Evolutionary conservation across 1,284 basidiomycete genomes (phyloP), one percentile per base, ranked within the genome.

Genomic region (Xanthoconium separans): DNA sequence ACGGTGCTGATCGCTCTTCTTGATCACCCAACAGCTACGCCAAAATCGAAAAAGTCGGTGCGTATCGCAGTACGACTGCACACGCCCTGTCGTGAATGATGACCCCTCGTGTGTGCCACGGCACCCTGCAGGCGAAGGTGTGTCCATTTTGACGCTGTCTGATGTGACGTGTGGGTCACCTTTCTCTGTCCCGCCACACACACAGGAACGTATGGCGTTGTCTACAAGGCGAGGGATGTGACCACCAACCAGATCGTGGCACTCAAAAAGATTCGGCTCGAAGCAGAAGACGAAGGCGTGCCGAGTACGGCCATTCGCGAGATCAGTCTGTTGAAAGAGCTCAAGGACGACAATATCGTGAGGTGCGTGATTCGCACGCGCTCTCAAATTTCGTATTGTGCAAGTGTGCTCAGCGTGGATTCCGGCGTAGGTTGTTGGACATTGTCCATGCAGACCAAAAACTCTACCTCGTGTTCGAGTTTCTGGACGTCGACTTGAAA

Each of bases 371-470:
- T 13, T 43, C 18, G 40, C 55, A 18, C 53, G 18, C 34, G 9
- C 11, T 51, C 43, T 56, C 50, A 10, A 7, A 16, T 39, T 6
- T 43, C 36, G 36, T 34, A 22, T 49, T 43, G 29, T 53, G 33
- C 49, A 43, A 40, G 52, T 43, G 45, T 54, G 62, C 62, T 66
- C 51, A 68, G 20, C 22, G 29, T 24, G 41, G n/a, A 27, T 30
- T 11, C 34, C 18, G 18, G 6, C 49, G n/a, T 67, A 95, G 96
- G 65, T 77, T 99, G 55, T 81, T 96, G 55, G 96, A 99, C 75
- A 98, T 99, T 60, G 93, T 98, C 10, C 96, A 99, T 71, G 91
- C 92, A 18, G 96, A 99, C 73, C 89, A 93, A 73, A 96, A 97
- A 74, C 82, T 99, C 46, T 98, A 96, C 72, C 86, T 99, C 60